phyloP scores from a whole-genome alignment of 306 rosid species.

The Lupinus albus region DNA sequence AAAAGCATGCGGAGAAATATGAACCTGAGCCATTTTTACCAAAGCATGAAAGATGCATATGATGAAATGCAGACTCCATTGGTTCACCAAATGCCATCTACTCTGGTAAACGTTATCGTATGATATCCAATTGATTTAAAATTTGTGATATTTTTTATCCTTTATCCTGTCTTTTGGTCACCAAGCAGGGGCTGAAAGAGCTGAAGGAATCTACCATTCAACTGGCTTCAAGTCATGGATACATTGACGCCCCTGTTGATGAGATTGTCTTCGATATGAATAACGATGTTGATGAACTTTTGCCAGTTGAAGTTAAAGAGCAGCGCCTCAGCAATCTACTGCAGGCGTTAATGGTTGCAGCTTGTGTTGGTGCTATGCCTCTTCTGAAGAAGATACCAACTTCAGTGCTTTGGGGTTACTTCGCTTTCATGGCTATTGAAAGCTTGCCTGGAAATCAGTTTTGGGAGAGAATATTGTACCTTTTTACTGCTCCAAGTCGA shows the following conservation, averaged over 20 bases:
- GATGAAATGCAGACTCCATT: constrained; percentile 90
- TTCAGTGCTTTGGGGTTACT: constrained; percentile 97
- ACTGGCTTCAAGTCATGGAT: constrained; percentile 74
- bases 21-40: constrained; percentile 80
- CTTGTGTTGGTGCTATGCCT: constrained; percentile 95
- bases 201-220: constrained; percentile 86
- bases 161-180: constrained; percentile 35
- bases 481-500: constrained; percentile 93
- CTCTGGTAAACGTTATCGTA: constrained; percentile 60
- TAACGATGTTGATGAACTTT: constrained; percentile 86
- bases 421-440: constrained; percentile 98
- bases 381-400: constrained; percentile 88
- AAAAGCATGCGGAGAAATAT: constrained; percentile 67
- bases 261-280: constrained; percentile 80
- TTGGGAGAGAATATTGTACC: constrained; percentile 92
- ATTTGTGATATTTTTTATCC: constrained; percentile 12
- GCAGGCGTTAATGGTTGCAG: constrained; percentile 79
- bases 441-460: constrained; percentile 98
- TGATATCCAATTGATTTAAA: constrained; percentile 33
- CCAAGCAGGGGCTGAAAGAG: constrained; percentile 72
- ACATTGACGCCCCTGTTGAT: constrained; percentile 89
- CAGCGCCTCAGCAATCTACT: constrained; percentile 92
- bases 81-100: constrained; percentile 76
- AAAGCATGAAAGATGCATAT: constrained; percentile 81
- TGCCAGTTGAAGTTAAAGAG: constrained; percentile 92